Percentiles rank a stretch among this genome's conserved stretches.
phyloP scores from a whole-genome alignment of 1,284 basidiomycete genomes.

The Mrakiaceae sp. region DNA sequence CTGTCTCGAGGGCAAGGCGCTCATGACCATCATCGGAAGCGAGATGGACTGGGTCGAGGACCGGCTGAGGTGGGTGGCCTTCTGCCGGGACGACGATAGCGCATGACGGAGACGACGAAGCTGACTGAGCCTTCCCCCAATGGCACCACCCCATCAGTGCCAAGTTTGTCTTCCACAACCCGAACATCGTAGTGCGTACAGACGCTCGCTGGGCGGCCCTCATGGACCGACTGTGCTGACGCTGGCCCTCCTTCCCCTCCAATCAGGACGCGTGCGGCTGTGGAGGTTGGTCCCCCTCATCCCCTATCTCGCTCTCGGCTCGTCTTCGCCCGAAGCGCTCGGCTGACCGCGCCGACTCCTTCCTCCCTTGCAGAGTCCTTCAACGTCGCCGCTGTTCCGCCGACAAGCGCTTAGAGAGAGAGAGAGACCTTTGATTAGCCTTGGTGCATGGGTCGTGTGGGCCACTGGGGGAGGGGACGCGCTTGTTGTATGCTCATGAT shows the following conservation, averaged over 20 bases:
- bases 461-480: too few relatives aligned
- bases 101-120: not conserved
- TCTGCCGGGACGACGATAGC: too few relatives aligned
- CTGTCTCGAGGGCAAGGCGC: conserved; percentile 89
- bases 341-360: not conserved
- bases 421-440: too few relatives aligned
- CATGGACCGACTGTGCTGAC: not conserved
- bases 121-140: conserved; percentile 10
- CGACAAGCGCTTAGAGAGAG: too few relatives aligned
- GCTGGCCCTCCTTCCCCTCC: not conserved
- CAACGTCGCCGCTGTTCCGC: conserved; percentile 8
- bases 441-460: too few relatives aligned
- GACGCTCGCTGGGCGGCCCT: not conserved
- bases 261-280: conserved; percentile 81
- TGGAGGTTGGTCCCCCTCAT: conserved; percentile 40
- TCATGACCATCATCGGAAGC: conserved; percentile 97
- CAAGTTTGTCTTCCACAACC: conserved; percentile 86
- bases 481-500: too few relatives aligned
- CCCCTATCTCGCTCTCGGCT: not conserved
- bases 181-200: conserved; percentile 44
- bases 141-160: conserved; percentile 42
- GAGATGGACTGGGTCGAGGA: conserved; percentile 99
- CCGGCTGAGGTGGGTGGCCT: conserved; percentile 52
- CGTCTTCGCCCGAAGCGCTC: not conserved
- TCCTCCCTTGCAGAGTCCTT: conserved; percentile 6